Conservation (phyloP, 441 rosid genomes). For the Breynia disticha region DNA sequence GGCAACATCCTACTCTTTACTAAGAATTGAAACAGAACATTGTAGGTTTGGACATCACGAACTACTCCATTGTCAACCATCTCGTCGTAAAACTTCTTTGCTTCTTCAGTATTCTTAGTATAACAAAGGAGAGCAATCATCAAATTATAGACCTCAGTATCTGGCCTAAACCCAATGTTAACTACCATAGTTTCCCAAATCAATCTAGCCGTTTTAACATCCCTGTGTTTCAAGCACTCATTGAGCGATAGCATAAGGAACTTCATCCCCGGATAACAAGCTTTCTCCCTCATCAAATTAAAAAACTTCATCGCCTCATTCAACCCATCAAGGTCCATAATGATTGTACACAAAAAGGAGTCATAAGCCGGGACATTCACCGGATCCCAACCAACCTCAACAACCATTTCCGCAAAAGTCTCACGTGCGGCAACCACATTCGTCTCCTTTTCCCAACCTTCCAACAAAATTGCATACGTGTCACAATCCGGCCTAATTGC, state of each 20-base stretch:
- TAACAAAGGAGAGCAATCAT: constrained; percentile 40
- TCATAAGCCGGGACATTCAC: constrained; percentile 44
- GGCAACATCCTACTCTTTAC: constrained; percentile 31
- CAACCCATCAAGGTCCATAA: constrained; percentile 30
- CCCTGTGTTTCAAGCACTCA: constrained; percentile 23
- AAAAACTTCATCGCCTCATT: constrained; percentile 29
- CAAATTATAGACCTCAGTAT: constrained; percentile 35
- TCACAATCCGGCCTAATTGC: constrained; percentile 39
- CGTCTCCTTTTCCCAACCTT: constrained; percentile 58
- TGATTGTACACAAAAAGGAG: constrained; percentile 35
- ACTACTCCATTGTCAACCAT: constrained; percentile 43
- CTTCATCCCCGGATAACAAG: constrained; percentile 39
- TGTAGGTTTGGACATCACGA: constrained; percentile 37
- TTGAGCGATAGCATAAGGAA: constrained; percentile 30
- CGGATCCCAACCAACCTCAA: constrained; percentile 50
- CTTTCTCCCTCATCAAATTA: constrained; percentile 21
- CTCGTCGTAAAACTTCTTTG: constrained; percentile 35
- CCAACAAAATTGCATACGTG: constrained; percentile 43
- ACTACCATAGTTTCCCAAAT: constrained; percentile 41
- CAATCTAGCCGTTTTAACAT: constrained; percentile 28
- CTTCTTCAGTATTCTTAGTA: constrained; percentile 20
- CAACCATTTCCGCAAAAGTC: constrained; percentile 39
- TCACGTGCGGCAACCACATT: constrained; percentile 20
- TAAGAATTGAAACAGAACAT: constrained; percentile 35
- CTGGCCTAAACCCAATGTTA: constrained; percentile 31